These are phyloP conservation scores for Adansonia gregorii DNA, from an alignment of 441 rosid species.

Conservation along the genomic window DNA sequence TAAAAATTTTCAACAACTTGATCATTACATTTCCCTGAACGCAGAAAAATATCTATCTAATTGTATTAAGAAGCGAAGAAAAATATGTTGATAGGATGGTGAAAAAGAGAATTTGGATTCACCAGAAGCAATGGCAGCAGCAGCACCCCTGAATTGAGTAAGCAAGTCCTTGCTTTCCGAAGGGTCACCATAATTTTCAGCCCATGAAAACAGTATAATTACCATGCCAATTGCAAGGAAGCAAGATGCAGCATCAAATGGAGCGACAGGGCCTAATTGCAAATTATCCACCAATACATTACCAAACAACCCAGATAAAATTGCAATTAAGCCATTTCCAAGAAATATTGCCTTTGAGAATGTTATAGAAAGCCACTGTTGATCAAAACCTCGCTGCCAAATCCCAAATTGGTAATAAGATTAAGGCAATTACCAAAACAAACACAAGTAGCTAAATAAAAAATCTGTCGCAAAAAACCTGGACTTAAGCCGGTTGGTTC, in stretches of 20 bases:
- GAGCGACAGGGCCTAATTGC: constrained; percentile 91
- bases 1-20: background rate
- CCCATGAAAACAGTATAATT: background rate
- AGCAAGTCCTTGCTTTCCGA: constrained; percentile 89
- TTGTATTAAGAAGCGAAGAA: background rate
- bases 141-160: constrained; percentile 88
- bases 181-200: constrained; percentile 85
- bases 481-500: no score
- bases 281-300: constrained; percentile 77
- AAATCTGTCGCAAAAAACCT: background rate
- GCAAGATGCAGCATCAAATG: constrained; percentile 96
- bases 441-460: background rate
- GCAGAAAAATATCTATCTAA: background rate
- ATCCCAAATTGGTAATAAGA: constrained; percentile 20
- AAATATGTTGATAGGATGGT: background rate
- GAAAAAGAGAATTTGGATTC: constrained; percentile 11
- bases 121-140: constrained; percentile 94
- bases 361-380: constrained; percentile 88
- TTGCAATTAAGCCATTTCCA: constrained; percentile 95
- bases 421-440: background rate
- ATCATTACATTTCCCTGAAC: background rate
- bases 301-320: constrained; percentile 86
- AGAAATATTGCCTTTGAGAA: constrained; percentile 96
- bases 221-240: constrained; percentile 94
- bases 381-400: constrained; percentile 88